Conservation (phyloP, 108 stramenopile genomes). For the Conticribra guillardii region DNA sequence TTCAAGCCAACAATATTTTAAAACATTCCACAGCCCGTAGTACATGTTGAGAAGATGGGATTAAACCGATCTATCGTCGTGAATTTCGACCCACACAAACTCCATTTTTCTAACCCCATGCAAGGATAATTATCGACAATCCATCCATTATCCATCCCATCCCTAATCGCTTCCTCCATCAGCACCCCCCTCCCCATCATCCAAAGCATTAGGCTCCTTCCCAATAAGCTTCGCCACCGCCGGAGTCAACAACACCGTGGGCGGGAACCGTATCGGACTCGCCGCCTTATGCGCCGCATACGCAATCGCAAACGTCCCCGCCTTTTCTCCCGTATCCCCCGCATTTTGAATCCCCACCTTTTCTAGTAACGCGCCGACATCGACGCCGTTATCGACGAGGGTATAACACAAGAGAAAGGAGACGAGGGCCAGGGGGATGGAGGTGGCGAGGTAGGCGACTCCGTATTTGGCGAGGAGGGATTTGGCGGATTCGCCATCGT, state of each 20-base stretch:
- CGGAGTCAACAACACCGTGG: constrained; percentile 94
- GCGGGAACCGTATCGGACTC: constrained; percentile 96
- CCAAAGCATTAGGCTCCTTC: constrained; percentile 71
- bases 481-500: constrained; percentile 79
- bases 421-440: constrained; percentile 90
- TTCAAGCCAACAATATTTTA: no score
- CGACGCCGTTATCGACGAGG: constrained; percentile 89
- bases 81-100: no score
- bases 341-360: constrained; percentile 86
- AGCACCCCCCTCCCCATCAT: constrained; percentile 33
- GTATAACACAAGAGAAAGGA: constrained; percentile 90
- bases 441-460: constrained; percentile 93
- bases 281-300: constrained; percentile 98
- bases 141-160: no score
- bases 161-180: no score
- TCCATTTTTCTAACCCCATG: no score
- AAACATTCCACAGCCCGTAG: no score
- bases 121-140: no score
- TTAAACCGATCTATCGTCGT: no score
- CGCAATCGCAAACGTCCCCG: constrained; percentile 94
- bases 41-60: no score
- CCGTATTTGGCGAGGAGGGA: constrained; percentile 89
- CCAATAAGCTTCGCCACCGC: constrained; percentile 94
- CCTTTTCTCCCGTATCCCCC: constrained; percentile 70
- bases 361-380: constrained; percentile 76